These are phyloP conservation scores for Claviceps fusiformis DNA, from an alignment of 2,329 filamentous ascomycete species.

Conservation along the genomic window DNA sequence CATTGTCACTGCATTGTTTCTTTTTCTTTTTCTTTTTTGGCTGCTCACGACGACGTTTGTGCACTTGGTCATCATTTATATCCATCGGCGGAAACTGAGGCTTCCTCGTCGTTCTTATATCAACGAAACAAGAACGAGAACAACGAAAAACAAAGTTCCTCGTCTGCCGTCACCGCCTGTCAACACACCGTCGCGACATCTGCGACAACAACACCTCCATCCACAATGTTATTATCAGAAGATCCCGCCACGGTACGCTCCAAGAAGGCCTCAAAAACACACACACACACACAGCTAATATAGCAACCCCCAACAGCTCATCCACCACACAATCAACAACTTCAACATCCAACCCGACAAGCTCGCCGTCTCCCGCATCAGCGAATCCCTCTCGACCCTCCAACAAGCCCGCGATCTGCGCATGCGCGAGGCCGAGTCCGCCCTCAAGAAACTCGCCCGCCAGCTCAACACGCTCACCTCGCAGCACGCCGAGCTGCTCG, in stretches of 20 bases:
- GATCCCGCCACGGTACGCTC: conserved; percentile 65
- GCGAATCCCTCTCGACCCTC: conserved; percentile 71
- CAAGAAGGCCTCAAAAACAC: no score
- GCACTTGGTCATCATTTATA: no score
- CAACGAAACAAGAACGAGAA: no score
- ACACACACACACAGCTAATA: no score
- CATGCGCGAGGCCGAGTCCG: conserved; percentile 53
- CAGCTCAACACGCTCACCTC: conserved; percentile 60
- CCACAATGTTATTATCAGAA: conserved; percentile 84
- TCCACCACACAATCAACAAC: conserved; percentile 81
- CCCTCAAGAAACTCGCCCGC: conserved; percentile 60
- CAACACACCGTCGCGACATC: background rate
- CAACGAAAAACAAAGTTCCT: no score
- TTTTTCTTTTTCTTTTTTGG: no score
- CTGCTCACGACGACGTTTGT: no score
- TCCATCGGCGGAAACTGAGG: no score
- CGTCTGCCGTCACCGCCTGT: background rate
- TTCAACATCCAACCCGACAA: conserved; percentile 93
- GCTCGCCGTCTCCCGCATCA: conserved; percentile 66
- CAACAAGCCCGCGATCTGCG: conserved; percentile 70
- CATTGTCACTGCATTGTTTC: no score
- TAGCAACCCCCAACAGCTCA: conserved; percentile 5
- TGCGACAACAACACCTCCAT: background rate
- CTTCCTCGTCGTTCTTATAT: no score
- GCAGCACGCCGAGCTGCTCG: conserved; percentile 67